Evolutionary conservation across 768 basidiomycete genomes (phyloP), one percentile per base, ranked within the genome.

Genomic region (Auriculariales sp.): DNA sequence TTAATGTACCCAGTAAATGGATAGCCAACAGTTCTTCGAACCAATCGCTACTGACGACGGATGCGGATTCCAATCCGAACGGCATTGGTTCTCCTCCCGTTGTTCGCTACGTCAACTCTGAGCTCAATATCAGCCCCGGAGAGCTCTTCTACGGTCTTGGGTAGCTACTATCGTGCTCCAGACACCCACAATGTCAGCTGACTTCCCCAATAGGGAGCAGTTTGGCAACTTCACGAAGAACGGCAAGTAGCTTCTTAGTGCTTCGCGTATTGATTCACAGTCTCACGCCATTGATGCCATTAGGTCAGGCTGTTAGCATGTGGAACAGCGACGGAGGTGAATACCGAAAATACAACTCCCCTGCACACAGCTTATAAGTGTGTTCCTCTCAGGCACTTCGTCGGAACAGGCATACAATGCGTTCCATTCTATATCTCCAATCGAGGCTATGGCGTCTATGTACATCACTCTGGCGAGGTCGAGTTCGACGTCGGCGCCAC

Each of bases 351-450:
- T n/a, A n/a, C n/a, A n/a, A n/a, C n/a, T n/a, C n/a, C n/a, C n/a
- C n/a, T n/a, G n/a, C n/a, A n/a, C n/a, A n/a, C n/a, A n/a, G n/a
- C n/a, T n/a, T n/a, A n/a, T n/a, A n/a, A n/a, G n/a, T n/a, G n/a
- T n/a, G n/a, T n/a, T n/a, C n/a, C n/a, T n/a, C n/a, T n/a, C n/a
- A n/a, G n/a, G 51, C 14, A 52, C 51, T 28, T 52, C 51, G 12
- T 34, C 46, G 22, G 51, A 52, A n/a, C 47, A 52, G 28, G 39
- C 77, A 0, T 81, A 80, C 61, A 79, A 70, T 76, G 73, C 52
- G 68, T 81, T 12, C 79, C 79, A 1, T 82, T 81, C 62, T 80
- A 79, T 54, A 74, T 82, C 57, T 80, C 79, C 14, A 80, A 79
- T 59, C 67, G 76, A 44, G 77, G 77, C 50, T 86, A 85, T 53